Evolutionary conservation across 495 filamentous ascomycete genomes (phyloP).

Genomic region (Cetradonia linearis): DNA sequence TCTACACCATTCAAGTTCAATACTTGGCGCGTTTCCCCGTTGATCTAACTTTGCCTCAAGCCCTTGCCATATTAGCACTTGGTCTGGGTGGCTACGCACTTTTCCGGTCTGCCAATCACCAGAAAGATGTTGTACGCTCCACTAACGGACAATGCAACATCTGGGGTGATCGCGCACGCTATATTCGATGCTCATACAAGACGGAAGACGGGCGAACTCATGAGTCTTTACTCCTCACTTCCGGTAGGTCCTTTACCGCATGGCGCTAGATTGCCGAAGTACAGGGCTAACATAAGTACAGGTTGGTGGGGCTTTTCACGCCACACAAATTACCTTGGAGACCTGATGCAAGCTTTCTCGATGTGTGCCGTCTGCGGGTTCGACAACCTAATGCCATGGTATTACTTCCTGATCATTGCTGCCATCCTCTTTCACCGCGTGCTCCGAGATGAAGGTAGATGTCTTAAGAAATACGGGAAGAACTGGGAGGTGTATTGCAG

Average conservation of each 20-base stretch:
- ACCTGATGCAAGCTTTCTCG: constrained; percentile 35
- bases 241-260: constrained; percentile 23
- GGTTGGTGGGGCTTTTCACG: constrained; percentile 42
- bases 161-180: constrained; percentile 35
- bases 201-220: constrained; percentile 35
- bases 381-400: constrained; percentile 35
- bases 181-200: constrained; percentile 32
- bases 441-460: constrained; percentile 32
- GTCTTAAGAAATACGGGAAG: constrained; percentile 37
- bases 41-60: constrained; percentile 25
- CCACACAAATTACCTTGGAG: constrained; percentile 42
- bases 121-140: constrained; percentile 38
- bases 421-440: constrained; percentile 21
- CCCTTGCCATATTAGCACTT: constrained; percentile 26
- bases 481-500: constrained; percentile 37
- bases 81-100: constrained; percentile 36
- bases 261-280: not conserved
- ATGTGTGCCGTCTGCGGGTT: constrained; percentile 37
- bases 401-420: constrained; percentile 38
- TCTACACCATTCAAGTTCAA: constrained; percentile 42
- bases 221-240: constrained; percentile 35
- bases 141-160: constrained; percentile 35
- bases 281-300: not conserved
- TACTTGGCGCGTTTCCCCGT: constrained; percentile 39
- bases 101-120: constrained; percentile 40